phyloP scores from a whole-genome alignment of 495 filamentous ascomycete species.

The Aspergillus incahuasiensis region DNA sequence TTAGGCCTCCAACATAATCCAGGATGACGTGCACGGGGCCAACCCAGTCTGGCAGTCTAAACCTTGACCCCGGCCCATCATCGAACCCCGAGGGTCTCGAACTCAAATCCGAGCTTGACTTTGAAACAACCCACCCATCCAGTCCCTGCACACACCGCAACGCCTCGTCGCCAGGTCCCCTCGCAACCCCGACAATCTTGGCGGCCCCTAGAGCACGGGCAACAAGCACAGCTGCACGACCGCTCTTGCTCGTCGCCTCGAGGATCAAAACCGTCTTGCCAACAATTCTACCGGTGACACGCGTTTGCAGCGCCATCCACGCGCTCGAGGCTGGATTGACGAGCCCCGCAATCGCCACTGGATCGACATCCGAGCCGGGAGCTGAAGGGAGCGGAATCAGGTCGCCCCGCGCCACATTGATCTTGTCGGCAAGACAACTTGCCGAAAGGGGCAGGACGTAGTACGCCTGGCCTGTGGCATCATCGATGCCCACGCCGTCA shows the following conservation, averaged over 20 bases:
- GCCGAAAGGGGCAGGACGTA: slow-evolving; percentile 3
- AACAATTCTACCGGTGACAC: too few relatives aligned
- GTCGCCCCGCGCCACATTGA: slow-evolving; percentile 1
- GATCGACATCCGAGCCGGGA: not conserved
- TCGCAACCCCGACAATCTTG: too few relatives aligned
- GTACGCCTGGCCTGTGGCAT: not conserved
- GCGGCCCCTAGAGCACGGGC: too few relatives aligned
- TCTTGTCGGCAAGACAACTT: not conserved
- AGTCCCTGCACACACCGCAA: too few relatives aligned
- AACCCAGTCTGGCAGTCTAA: not conserved
- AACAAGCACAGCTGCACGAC: too few relatives aligned
- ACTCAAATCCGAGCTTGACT: too few relatives aligned
- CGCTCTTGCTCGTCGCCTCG: too few relatives aligned
- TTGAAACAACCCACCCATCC: too few relatives aligned
- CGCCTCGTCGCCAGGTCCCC: too few relatives aligned
- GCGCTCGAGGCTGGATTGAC: slow-evolving; percentile 7
- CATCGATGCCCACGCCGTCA: slow-evolving; percentile 9
- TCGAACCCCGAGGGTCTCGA: too few relatives aligned
- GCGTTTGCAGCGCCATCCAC: slow-evolving; percentile 6
- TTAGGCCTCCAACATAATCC: slow-evolving; percentile 6
- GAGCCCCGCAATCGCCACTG: slow-evolving; percentile 3
- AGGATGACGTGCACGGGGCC: slow-evolving; percentile 8
- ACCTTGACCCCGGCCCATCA: not conserved
- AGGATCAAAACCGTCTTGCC: too few relatives aligned
- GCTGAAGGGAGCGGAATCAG: slow-evolving; percentile 5